Evolutionary conservation across 805 yeast genomes (phyloP).

Genomic region (Myxozyma geophila): DNA sequence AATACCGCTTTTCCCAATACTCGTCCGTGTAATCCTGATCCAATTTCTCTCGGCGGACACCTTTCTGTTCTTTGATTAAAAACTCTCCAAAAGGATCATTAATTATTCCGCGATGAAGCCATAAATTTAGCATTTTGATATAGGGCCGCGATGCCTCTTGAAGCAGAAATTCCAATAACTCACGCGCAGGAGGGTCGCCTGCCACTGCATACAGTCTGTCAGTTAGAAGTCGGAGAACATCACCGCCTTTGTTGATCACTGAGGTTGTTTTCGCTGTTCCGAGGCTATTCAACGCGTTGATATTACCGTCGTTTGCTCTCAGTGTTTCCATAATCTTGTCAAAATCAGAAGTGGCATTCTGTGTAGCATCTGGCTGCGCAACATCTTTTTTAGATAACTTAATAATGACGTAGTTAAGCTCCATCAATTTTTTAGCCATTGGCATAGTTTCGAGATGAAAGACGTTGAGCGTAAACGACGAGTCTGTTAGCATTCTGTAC

Average conservation of each 20-base stretch:
- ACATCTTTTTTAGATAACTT: constrained; percentile 49
- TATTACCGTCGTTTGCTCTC: constrained; percentile 43
- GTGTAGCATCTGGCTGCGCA: constrained; percentile 41
- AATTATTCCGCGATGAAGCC: constrained; percentile 77
- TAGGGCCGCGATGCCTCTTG: constrained; percentile 66
- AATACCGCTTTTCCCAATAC: constrained; percentile 59
- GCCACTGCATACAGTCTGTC: constrained; percentile 57
- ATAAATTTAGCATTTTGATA: constrained; percentile 67
- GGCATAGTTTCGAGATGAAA: constrained; percentile 58
- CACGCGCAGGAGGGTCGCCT: constrained; percentile 66
- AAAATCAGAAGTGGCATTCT: constrained; percentile 47
- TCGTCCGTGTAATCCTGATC: constrained; percentile 46
- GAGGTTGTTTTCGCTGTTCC: constrained; percentile 38
- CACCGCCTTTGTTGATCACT: constrained; percentile 67
- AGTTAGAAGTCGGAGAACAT: constrained; percentile 66
- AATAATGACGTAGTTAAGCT: constrained; percentile 61
- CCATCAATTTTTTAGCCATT: constrained; percentile 51
- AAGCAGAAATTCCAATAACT: constrained; percentile 59
- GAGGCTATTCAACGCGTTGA: constrained; percentile 36
- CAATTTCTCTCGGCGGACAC: constrained; percentile 38
- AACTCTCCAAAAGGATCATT: constrained; percentile 85
- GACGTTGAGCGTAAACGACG: constrained; percentile 61
- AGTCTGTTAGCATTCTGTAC: constrained; percentile 53
- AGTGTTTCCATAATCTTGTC: constrained; percentile 52
- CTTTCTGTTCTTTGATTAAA: constrained; percentile 55